phyloP scores from a whole-genome alignment of 2,329 filamentous ascomycete genomes.

The Phialocephala subalpina region DNA sequence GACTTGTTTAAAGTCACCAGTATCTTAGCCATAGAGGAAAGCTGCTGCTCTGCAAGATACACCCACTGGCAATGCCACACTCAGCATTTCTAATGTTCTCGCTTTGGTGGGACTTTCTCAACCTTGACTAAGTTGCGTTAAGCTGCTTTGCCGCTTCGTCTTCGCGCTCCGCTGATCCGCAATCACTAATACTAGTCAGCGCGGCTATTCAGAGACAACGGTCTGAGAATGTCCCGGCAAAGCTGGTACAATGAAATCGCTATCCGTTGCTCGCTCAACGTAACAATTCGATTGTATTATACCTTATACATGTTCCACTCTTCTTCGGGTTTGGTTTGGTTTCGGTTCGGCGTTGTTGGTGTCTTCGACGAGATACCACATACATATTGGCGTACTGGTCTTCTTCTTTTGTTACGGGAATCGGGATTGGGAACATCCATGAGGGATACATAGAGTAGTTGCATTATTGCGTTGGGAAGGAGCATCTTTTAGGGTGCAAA shows the following conservation, averaged over 20 bases:
- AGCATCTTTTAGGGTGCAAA: slow-evolving; percentile 6
- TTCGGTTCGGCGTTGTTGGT: not conserved
- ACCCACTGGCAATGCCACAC: too few species aligned
- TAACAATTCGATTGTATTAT: not conserved
- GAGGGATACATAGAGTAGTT: slow-evolving; percentile 4
- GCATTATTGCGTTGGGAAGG: not conserved
- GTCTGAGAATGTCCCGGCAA: too few species aligned
- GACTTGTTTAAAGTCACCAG: too few species aligned
- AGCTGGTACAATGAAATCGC: not conserved
- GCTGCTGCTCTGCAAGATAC: too few species aligned
- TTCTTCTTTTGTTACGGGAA: not conserved
- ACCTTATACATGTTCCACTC: not conserved
- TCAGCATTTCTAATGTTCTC: too few species aligned
- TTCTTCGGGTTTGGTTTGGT: not conserved
- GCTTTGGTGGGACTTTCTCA: too few species aligned
- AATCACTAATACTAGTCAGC: too few species aligned
- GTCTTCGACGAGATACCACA: not conserved
- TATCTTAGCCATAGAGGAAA: too few species aligned
- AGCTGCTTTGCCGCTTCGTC: too few species aligned
- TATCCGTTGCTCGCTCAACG: not conserved
- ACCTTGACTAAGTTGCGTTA: too few species aligned
- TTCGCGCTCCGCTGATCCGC: too few species aligned
- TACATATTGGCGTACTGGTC: not conserved
- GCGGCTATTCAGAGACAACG: too few species aligned
- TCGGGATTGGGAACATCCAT: slow-evolving; percentile 5